phyloP scores from a whole-genome alignment of 768 basidiomycete species.

The Tylopilus intermedius region DNA sequence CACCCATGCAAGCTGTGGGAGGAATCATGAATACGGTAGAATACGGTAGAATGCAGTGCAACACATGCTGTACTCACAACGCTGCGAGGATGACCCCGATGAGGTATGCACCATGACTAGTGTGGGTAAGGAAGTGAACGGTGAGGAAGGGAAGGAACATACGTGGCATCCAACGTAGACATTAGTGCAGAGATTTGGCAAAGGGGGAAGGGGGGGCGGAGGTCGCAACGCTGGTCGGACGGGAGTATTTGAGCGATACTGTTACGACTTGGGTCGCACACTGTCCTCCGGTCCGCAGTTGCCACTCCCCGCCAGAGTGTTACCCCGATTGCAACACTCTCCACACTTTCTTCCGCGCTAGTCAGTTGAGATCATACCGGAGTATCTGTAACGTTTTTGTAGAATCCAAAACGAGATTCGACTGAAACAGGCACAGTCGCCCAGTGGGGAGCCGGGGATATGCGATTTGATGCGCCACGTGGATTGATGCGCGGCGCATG shows the following conservation, averaged over 20 bases:
- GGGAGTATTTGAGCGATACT: slow-evolving; percentile 1
- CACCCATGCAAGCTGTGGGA: slow-evolving; percentile 46
- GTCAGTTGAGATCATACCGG: not conserved
- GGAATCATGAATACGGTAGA: slow-evolving; percentile 1
- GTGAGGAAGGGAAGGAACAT: slow-evolving; percentile 5
- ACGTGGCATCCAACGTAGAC: slow-evolving; percentile 33
- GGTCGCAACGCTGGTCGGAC: not conserved
- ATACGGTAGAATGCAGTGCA: not conserved
- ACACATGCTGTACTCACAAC: slow-evolving; percentile 38
- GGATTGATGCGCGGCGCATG: not conserved
- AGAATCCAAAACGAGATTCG: not conserved
- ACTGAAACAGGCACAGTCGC: not conserved
- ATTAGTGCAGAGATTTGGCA: not conserved
- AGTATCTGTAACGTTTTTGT: not conserved
- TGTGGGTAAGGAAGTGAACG: not conserved
- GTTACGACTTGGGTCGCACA: too few species aligned
- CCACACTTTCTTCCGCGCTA: not conserved
- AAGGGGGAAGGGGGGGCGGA: not conserved
- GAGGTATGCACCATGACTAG: slow-evolving; percentile 46
- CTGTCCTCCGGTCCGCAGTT: not conserved
- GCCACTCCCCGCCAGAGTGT: not conserved
- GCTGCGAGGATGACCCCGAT: slow-evolving; percentile 47
- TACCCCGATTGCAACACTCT: not conserved
- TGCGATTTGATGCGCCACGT: too few species aligned
- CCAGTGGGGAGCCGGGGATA: not conserved